Percentiles rank a stretch among this genome's conserved stretches.
These are phyloP conservation scores for Arachnomyces sp. DNA, from an alignment of 2,329 filamentous ascomycete species.

Conservation along the genomic window DNA sequence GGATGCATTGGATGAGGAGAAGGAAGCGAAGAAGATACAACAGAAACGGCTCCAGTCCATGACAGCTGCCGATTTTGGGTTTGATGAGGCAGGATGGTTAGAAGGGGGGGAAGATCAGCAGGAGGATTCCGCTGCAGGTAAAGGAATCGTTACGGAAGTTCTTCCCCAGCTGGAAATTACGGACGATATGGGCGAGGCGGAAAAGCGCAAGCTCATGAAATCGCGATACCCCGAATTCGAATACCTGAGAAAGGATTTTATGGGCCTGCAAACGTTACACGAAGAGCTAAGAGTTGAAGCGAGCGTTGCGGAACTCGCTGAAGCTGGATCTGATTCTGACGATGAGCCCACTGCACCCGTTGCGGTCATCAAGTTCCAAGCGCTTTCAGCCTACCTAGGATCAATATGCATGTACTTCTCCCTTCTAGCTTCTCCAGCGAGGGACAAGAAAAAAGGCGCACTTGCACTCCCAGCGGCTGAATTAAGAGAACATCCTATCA, in stretches of 20 bases:
- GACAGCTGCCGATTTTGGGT: conserved; percentile 85
- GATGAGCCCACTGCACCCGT: conserved; percentile 35
- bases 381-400: conserved; percentile 77
- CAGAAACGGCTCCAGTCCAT: conserved; percentile 85
- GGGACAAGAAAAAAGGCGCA: conserved; percentile 46
- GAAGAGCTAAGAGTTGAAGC: conserved; percentile 43
- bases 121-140: conserved; percentile 41
- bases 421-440: conserved; percentile 71
- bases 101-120: conserved; percentile 42
- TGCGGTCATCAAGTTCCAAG: conserved; percentile 65
- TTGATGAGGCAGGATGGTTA: conserved; percentile 82
- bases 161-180: conserved; percentile 75
- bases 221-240: conserved; percentile 88
- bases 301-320: conserved; percentile 50
- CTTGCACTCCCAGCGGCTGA: conserved; percentile 66
- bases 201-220: conserved; percentile 66
- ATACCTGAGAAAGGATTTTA: conserved; percentile 70
- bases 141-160: conserved; percentile 71
- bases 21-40: conserved; percentile 78
- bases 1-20: conserved; percentile 82
- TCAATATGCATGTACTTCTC: conserved; percentile 90
- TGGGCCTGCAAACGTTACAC: conserved; percentile 55
- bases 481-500: conserved; percentile 80
- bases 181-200: conserved; percentile 65
- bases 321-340: conserved; percentile 29